Percentiles rank a stretch among this genome's conserved stretches.
These are phyloP conservation scores for Metschnikowia lochheadii DNA, from an alignment of 805 yeast genomes.

Conservation along the genomic window DNA sequence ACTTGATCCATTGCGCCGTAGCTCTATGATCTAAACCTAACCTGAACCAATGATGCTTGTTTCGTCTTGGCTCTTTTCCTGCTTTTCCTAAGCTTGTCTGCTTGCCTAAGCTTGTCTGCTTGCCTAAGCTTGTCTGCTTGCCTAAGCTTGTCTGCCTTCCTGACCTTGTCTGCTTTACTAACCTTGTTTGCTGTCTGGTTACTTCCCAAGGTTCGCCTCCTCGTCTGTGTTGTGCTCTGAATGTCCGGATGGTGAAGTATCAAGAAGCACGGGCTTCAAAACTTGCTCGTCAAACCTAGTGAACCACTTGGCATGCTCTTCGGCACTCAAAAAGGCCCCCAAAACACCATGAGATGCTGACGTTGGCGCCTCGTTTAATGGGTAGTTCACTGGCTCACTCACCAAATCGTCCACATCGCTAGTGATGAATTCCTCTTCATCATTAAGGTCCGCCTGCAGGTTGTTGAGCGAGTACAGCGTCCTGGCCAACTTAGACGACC, in stretches of 20 bases:
- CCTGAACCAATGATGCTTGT: too few relatives aligned
- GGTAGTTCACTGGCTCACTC: slow-evolving; percentile 10
- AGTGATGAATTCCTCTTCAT: slow-evolving; percentile 24
- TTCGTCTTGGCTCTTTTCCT: background rate
- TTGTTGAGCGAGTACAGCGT: slow-evolving; percentile 12
- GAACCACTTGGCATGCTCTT: slow-evolving; percentile 87
- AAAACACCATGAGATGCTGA: slow-evolving; percentile 26
- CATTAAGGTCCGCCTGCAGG: slow-evolving; percentile 20
- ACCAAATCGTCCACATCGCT: slow-evolving; percentile 40
- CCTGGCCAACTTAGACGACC: background rate
- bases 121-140: too few relatives aligned
- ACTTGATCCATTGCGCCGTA: too few relatives aligned
- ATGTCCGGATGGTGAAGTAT: slow-evolving; percentile 37
- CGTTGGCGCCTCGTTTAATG: slow-evolving; percentile 2
- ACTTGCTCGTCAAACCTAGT: slow-evolving; percentile 91
- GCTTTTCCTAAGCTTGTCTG: too few relatives aligned
- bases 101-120: too few relatives aligned
- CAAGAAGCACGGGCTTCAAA: slow-evolving; percentile 85
- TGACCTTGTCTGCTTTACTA: background rate
- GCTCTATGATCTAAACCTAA: too few relatives aligned
- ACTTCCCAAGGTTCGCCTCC: slow-evolving; percentile 7
- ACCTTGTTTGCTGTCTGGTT: background rate
- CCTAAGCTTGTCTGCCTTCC: too few relatives aligned
- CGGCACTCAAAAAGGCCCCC: slow-evolving; percentile 46
- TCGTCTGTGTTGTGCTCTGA: slow-evolving; percentile 6